Base-by-base conservation (phyloP, 2,329 filamentous ascomycete species). In the Daldinia sp. region DNA sequence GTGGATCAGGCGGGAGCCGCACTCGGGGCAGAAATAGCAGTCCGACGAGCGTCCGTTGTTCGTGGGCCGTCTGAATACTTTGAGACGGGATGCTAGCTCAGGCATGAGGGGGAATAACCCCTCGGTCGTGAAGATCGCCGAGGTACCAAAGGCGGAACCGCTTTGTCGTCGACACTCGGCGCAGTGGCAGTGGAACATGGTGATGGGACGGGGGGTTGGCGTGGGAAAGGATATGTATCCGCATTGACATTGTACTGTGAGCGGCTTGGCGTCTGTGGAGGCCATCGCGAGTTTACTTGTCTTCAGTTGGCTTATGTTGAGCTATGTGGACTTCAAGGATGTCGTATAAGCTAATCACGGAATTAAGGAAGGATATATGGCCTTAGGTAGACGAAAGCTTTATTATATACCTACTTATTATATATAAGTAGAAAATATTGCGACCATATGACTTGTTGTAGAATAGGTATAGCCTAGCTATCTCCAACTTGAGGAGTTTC, bases 1-100 rank as follows among this genome's bases (percentile, higher is more conserved):
- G 68, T 87, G 85, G 28, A 86, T 73, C n/a, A 86, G 59, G 12
- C 84, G 80, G n/a, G 79, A 80, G 9, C 84, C 84, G 72, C 83
- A 85, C 2, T 68, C 73, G 6, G 63, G 26, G 61, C 76, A 78
- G 66, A 78, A 78, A 55, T 77, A 78, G 72, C 82, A 84, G 68
- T 83, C 79, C 70, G 82, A 78, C 12, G 77, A 81, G 44, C 80
- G 81, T 18, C 81, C 82, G 6, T 75, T 70, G 26, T 84, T 80
- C 4, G 81, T 81, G 20, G 74, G 73, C 20, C 82, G 80, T 12
- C 74, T 77, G 77, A 80, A 85, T 41, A 81, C 60, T 15, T 75
- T 74, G 9, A 84, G 68, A 48, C 76, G 77, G 6, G 74, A 68
- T 58, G 72, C 67, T 6, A 82, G 66, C 1, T 78, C 74, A 1